A percentile compares a stretch with the other conserved stretches of the same genome.
These are phyloP conservation scores for Phialophora expanda DNA, from an alignment of 2,329 filamentous ascomycete genomes.

Conservation along the genomic window DNA sequence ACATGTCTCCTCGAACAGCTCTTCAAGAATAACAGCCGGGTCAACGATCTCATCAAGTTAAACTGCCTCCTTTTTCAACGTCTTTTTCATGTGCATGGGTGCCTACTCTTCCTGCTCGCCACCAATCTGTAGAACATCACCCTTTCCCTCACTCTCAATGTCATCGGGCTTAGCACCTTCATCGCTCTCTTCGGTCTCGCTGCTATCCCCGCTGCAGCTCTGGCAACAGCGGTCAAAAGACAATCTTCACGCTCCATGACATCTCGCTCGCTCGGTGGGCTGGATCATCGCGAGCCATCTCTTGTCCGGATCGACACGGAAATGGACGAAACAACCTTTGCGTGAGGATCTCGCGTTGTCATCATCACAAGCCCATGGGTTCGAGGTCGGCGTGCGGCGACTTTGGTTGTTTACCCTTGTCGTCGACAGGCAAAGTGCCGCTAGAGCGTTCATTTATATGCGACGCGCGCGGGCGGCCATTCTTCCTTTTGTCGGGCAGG, in stretches of 20 bases:
- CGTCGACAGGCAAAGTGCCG: background rate
- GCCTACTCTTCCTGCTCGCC: background rate
- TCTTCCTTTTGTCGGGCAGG: background rate
- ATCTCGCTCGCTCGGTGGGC: too few species aligned
- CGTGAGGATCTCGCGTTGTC: background rate
- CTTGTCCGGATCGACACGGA: background rate
- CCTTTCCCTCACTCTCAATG: background rate
- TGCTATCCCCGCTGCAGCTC: background rate
- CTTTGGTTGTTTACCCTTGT: background rate
- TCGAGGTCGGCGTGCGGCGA: background rate
- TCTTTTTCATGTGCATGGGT: background rate
- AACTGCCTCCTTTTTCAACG: background rate
- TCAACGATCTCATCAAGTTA: background rate
- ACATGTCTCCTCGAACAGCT: too few species aligned
- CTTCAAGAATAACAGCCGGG: background rate
- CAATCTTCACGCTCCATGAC: background rate
- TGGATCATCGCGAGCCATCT: background rate
- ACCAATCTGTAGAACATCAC: background rate
- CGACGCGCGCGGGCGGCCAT: background rate
- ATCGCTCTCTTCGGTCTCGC: background rate
- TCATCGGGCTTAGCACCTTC: background rate
- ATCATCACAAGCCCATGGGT: background rate
- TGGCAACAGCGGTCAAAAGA: constrained; percentile 1
- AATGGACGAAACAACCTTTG: constrained; percentile 3
- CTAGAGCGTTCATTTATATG: background rate